Percentiles rank a stretch among this genome's conserved stretches.
Conservation (phyloP, 257 asterid genomes). For the Leonotis leonurus region DNA sequence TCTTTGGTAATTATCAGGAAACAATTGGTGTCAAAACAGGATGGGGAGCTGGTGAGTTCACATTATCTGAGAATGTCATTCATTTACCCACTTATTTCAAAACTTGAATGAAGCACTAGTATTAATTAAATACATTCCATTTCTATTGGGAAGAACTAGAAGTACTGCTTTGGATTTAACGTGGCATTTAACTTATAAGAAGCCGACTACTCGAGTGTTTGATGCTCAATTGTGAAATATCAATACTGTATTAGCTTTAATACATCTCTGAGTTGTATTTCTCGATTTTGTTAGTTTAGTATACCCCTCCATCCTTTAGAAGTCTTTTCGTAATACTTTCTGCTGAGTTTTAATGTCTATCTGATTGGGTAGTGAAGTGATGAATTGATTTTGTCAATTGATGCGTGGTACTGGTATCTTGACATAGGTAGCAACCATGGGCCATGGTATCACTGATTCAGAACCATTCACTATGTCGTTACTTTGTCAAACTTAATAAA, state of each 20-base stretch:
- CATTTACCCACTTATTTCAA: not conserved
- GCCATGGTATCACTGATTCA: too few relatives aligned
- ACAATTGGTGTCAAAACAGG: conserved; percentile 69
- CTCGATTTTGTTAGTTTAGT: not conserved
- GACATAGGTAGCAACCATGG: not conserved
- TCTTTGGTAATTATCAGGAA: conserved; percentile 95
- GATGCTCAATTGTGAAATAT: not conserved
- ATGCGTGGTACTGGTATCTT: not conserved
- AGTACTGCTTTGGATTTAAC: not conserved
- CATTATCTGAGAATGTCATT: not conserved
- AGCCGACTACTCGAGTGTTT: not conserved
- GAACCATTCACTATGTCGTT: too few relatives aligned
- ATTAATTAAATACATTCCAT: not conserved
- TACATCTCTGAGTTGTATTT: not conserved
- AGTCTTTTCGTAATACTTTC: not conserved
- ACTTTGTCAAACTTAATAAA: not conserved
- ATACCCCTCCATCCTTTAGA: not conserved
- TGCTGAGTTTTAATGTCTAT: not conserved
- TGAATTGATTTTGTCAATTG: not conserved
- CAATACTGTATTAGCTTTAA: not conserved
- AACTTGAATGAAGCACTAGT: not conserved
- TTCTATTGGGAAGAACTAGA: not conserved
- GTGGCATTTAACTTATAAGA: not conserved
- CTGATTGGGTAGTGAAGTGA: not conserved
- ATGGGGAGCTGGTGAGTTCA: conserved; percentile 87